Evolutionary conservation across 345 rosid genomes (phyloP), one percentile per base, ranked within the genome.

Genomic region (Dovyalis caffra): DNA sequence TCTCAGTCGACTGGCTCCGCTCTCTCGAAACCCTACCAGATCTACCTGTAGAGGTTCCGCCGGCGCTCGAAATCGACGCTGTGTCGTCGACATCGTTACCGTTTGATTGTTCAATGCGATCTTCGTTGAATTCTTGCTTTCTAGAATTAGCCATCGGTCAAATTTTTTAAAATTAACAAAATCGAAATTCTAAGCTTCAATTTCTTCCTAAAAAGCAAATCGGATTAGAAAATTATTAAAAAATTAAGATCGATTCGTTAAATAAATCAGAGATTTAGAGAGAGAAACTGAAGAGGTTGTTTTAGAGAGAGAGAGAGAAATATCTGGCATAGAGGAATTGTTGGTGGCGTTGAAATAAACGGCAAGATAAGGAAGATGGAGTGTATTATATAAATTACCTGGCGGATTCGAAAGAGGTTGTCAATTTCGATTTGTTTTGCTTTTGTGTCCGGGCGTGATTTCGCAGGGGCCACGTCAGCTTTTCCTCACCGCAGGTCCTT

Each of bases 141-240:
- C 83, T 73, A 73, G 90, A 72, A 82, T 85, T 79, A 69, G 88
- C 76, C 97, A 94, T 94, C 61, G 7, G 61, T n/a, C 28, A 72
- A 83, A 57, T 72, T 64, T 35, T 61, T 0, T 43, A 66, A 56
- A 63, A 76, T 56, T 60, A 68, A 38, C 40, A 25, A 16, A 63
- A 15, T 29, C 64, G 63, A 60, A 77, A 78, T 77, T 64, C 80
- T 61, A 71, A 67, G 14, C 33, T 63, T 64, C 63, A 66, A 40
- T 33, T 8, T 34, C 15, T 5, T 10, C 35, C 21, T 6, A 3
- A 28, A 21, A 12, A 28, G 20, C n/a, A 18, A 10, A 38, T 2
- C 53, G 15, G 45, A 73, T 65, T 45, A 18, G 25, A 15, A 33
- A 38, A 71, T 31, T 64, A 2, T 8, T 9, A 21, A n/a, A 64